A percentile compares a stretch with the other conserved stretches of the same genome.
These are phyloP conservation scores for Cercospora janseana DNA, from an alignment of 2,329 filamentous ascomycete species.

Conservation along the genomic window DNA sequence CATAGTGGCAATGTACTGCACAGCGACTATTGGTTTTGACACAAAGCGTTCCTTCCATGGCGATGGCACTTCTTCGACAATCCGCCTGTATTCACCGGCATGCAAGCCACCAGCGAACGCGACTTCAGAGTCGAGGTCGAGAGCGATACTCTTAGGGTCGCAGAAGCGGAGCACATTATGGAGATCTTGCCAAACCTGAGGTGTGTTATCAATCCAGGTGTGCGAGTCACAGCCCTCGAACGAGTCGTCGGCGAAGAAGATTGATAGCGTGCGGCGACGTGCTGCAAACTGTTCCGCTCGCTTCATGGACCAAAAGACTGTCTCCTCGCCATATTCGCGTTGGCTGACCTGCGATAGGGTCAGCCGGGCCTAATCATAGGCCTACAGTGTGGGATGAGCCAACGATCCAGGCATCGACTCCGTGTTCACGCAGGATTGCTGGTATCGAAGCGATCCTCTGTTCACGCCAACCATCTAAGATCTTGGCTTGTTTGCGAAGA, in stretches of 20 bases:
- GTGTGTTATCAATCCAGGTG: constrained; percentile 27
- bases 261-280: constrained; percentile 21
- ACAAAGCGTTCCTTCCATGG: constrained; percentile 18
- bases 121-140: constrained; percentile 23
- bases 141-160: constrained; percentile 17
- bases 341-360: constrained; percentile 18
- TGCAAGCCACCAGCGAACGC: constrained; percentile 26
- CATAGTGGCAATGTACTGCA: constrained; percentile 26
- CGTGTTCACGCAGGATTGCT: constrained; percentile 20
- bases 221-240: constrained; percentile 10
- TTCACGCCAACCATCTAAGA: constrained; percentile 24
- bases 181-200: constrained; percentile 16
- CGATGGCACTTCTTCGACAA: constrained; percentile 11
- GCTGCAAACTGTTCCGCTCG: constrained; percentile 26
- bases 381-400: not conserved
- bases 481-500: constrained; percentile 23
- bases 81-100: constrained; percentile 17
- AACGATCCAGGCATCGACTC: constrained; percentile 28
- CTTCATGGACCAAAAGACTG: constrained; percentile 29
- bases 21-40: constrained; percentile 22
- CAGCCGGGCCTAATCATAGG: not conserved
- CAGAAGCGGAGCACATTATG: constrained; percentile 14
- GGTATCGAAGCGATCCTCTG: constrained; percentile 23
- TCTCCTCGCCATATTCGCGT: constrained; percentile 28
- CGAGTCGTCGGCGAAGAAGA: constrained; percentile 21